Evolutionary conservation across 257 asterid genomes (phyloP).

Genomic region (Nicotiana undulata): DNA sequence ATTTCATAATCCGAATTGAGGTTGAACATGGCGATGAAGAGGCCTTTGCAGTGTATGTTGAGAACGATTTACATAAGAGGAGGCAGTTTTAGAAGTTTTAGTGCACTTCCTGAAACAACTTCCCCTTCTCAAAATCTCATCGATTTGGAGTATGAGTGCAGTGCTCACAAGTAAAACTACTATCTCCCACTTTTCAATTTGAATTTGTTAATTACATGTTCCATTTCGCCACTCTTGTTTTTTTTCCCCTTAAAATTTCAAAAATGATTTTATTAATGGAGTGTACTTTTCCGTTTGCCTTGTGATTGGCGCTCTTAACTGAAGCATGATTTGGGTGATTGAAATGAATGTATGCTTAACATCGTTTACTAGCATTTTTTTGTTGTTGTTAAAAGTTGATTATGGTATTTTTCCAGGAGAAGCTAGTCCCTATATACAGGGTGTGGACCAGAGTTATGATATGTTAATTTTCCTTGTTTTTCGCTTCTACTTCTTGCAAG

Average conservation of each 20-base stretch:
- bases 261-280: neutral
- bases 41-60: constrained; percentile 25
- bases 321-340: neutral
- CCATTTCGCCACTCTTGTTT: neutral
- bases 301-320: no score
- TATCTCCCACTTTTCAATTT: neutral
- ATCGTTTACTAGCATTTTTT: no score
- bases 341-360: neutral
- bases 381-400: neutral
- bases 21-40: constrained; percentile 45
- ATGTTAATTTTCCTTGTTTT: neutral
- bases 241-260: neutral
- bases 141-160: constrained; percentile 56
- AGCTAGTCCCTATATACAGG: neutral
- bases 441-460: neutral
- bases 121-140: constrained; percentile 61
- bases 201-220: neutral
- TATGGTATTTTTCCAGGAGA: neutral
- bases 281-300: no score
- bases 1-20: neutral
- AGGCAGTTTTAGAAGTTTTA: constrained; percentile 30
- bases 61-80: constrained; percentile 32
- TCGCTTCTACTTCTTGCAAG: neutral
- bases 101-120: constrained; percentile 39
- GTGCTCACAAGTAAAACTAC: constrained; percentile 74